Evolutionary conservation across 2,329 filamentous ascomycete genomes (phyloP).

Genomic region (Beauveria sp.): DNA sequence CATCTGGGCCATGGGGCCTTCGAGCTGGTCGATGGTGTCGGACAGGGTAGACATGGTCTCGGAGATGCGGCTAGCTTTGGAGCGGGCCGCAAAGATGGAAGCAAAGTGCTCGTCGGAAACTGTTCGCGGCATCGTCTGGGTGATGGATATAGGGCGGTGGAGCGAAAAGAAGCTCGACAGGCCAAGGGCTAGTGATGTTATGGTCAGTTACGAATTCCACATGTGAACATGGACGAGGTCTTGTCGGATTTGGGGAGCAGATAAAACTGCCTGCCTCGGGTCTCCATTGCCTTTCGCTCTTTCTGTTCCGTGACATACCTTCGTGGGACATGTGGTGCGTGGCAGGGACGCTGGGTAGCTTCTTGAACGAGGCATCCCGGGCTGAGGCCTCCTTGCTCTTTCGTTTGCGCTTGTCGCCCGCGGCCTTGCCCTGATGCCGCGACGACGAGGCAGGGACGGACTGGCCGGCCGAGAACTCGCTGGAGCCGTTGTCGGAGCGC

Average conservation of each 20-base stretch:
- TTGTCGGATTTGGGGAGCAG: background rate
- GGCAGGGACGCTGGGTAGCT: constrained; percentile 66
- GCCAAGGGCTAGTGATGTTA: constrained; percentile 59
- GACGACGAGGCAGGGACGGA: constrained; percentile 41
- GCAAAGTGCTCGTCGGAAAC: constrained; percentile 71
- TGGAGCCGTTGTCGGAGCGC: constrained; percentile 48
- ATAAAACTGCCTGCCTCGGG: background rate
- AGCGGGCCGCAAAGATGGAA: constrained; percentile 64
- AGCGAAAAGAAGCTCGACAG: constrained; percentile 93
- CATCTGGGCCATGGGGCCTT: constrained; percentile 48
- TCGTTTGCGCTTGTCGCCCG: constrained; percentile 48
- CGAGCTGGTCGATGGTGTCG: constrained; percentile 50
- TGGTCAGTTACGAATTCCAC: constrained; percentile 12
- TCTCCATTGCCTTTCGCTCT: background rate
- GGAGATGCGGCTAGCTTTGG: constrained; percentile 42
- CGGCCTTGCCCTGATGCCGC: constrained; percentile 33
- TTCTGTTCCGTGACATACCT: constrained; percentile 36
- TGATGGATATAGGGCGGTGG: constrained; percentile 87
- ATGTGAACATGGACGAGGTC: background rate
- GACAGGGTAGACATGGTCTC: constrained; percentile 62
- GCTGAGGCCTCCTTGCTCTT: constrained; percentile 46
- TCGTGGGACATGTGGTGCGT: constrained; percentile 64
- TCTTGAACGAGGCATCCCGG: constrained; percentile 39
- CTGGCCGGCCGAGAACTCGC: constrained; percentile 40
- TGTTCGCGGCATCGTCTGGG: constrained; percentile 66